Base-by-base conservation (phyloP, 495 filamentous ascomycete genomes). In the Penicillium paxilli region DNA sequence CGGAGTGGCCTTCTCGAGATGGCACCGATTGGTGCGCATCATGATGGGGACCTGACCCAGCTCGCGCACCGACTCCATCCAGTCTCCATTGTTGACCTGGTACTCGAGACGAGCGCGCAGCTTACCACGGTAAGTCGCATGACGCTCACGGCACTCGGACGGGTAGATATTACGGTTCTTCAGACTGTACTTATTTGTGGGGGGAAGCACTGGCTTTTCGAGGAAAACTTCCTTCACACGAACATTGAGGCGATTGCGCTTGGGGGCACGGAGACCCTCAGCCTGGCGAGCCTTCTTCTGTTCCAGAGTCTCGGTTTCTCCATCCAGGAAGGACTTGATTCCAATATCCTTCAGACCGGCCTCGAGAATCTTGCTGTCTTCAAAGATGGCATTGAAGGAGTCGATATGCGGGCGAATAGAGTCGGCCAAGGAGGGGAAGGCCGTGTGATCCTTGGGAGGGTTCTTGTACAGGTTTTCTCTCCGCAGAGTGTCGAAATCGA, bases 321-420 rank as follows among this genome's bases (percentile, higher is more conserved):
- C 91, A 71, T 98, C 92, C 28, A 96, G 79, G 67, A 90, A 92
- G 2, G 81, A 81, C 73, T 91, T 94, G 54, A 85, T 89, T 51
- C 94, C 94, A 64, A 98, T 96, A 63, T 98, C 94, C 64, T 82
- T 82, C 49, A 97, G 60, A 11, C 82, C 91, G 20, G 86, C 83
- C 46, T 90, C 86, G 38, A 98, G 71, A 21, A 96, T 79, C 58
- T 81, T 80, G 57, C 74, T 80, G 61, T 73, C 75, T 12, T 85
- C 85, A 63, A 96, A 91, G 33, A 96, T 75, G n/a, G 89, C 87
- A 77, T 98, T 96, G 84, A 97, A 98, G 8, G 94, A 93, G 57
- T 96, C 85, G 65, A 96, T 85, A 68, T 98, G 94, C 26, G 94
- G 94, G 52, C 86, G 79, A 54, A 96, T 84, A 2, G 93, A 89